phyloP scores from a whole-genome alignment of 441 rosid species.

The Mallotus repandus region DNA sequence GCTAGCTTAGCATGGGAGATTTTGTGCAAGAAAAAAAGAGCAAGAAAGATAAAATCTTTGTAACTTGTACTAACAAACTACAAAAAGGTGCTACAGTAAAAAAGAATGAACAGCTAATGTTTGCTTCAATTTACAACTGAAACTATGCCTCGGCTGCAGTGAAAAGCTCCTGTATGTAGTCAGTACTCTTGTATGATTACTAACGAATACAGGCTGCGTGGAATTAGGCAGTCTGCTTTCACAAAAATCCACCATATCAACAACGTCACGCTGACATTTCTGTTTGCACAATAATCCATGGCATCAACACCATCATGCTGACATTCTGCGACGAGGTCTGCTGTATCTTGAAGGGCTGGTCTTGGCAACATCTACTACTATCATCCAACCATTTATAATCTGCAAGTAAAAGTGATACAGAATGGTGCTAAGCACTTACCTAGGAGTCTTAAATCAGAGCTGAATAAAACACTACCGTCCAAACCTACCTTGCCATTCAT shows the following conservation, averaged over 20 bases:
- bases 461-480: neutral
- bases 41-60: neutral
- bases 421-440: neutral
- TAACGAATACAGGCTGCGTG: neutral
- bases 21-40: neutral
- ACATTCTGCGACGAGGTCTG: conserved; percentile 31
- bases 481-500: conserved; percentile 89
- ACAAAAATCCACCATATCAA: neutral
- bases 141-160: too few species aligned
- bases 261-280: too few species aligned
- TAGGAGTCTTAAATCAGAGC: neutral
- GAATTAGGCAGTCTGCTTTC: neutral
- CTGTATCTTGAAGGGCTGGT: conserved; percentile 45
- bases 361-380: conserved; percentile 89
- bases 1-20: too few species aligned
- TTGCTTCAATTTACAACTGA: too few species aligned
- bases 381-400: conserved; percentile 99
- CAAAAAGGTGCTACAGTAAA: neutral
- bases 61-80: too few species aligned
- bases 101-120: neutral
- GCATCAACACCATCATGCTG: neutral
- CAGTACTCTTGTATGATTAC: neutral
- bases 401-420: conserved; percentile 30
- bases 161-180: neutral
- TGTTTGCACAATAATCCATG: too few species aligned